Percentiles rank a stretch among this genome's conserved stretches.
Conservation (phyloP, 306 rosid genomes). For the Rosa lucieae region DNA sequence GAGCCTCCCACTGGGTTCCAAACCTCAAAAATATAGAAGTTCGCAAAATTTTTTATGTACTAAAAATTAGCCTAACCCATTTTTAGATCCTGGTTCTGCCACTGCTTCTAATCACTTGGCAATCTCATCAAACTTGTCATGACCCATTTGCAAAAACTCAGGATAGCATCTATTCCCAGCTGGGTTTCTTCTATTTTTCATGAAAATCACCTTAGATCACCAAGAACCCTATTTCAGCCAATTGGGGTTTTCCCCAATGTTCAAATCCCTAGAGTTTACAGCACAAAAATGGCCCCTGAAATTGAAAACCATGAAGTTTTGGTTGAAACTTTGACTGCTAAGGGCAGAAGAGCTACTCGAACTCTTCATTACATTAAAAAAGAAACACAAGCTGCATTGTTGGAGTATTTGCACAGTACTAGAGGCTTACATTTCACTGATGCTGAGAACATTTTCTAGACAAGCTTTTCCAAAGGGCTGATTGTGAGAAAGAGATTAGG, state of each 20-base stretch:
- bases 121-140: slow-evolving; percentile 32
- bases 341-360: slow-evolving; percentile 8
- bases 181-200: slow-evolving; percentile 27
- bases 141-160: slow-evolving; percentile 44
- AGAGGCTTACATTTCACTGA: slow-evolving; percentile 62
- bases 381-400: slow-evolving; percentile 66
- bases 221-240: slow-evolving; percentile 16
- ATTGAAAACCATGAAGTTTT: not conserved
- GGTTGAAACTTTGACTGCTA: not conserved
- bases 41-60: too few relatives aligned
- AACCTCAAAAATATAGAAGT: too few relatives aligned
- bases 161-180: slow-evolving; percentile 20
- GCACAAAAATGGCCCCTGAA: slow-evolving; percentile 29
- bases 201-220: slow-evolving; percentile 12
- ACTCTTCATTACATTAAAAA: slow-evolving; percentile 19
- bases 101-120: not conserved
- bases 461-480: slow-evolving; percentile 43
- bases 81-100: too few relatives aligned
- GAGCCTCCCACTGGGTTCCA: too few relatives aligned
- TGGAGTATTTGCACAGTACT: slow-evolving; percentile 80
- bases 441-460: slow-evolving; percentile 64
- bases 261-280: slow-evolving; percentile 47
- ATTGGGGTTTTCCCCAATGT: slow-evolving; percentile 23
- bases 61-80: too few relatives aligned
- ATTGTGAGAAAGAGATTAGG: slow-evolving; percentile 11